A percentile compares a stretch with the other conserved stretches of the same genome.
Evolutionary conservation across 2,329 filamentous ascomycete species (phyloP).

Genomic region (Ceratocystis diversiconidia): DNA sequence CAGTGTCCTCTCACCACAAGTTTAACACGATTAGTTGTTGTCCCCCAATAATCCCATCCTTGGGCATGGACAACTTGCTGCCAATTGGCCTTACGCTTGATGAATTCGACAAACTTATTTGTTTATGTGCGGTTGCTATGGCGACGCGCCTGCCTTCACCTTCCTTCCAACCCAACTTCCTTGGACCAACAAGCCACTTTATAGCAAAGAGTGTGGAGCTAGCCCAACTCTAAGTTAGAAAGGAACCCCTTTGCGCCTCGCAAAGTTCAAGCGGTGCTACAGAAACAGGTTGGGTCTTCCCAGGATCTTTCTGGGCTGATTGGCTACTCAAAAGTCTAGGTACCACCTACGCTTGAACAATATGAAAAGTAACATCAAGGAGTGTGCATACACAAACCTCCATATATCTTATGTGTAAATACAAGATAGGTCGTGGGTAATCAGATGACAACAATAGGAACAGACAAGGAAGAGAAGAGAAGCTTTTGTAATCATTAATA

Average conservation of each 20-base stretch:
- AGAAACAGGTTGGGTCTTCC: background rate
- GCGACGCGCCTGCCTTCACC: slow-evolving; percentile 1
- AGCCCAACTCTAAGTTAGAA: background rate
- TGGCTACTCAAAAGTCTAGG: background rate
- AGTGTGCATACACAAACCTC: too few relatives aligned
- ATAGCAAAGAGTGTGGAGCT: background rate
- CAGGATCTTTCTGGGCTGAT: background rate
- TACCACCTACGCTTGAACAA: too few relatives aligned
- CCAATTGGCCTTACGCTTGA: background rate
- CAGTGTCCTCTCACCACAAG: background rate
- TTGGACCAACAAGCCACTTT: background rate
- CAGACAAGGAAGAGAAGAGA: background rate
- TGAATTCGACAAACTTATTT: background rate
- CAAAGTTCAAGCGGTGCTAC: background rate
- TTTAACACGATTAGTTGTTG: background rate
- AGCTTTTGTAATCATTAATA: background rate
- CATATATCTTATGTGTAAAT: too few relatives aligned
- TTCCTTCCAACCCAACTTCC: background rate
- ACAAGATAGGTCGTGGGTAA: too few relatives aligned
- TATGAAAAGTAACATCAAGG: background rate
- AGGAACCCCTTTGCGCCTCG: background rate
- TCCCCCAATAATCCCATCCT: background rate
- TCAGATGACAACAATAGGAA: background rate
- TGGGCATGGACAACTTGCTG: background rate
- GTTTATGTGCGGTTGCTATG: slow-evolving; percentile 2